Conservation (phyloP, 2,329 filamentous ascomycete species). For the Xylariales sp. region DNA sequence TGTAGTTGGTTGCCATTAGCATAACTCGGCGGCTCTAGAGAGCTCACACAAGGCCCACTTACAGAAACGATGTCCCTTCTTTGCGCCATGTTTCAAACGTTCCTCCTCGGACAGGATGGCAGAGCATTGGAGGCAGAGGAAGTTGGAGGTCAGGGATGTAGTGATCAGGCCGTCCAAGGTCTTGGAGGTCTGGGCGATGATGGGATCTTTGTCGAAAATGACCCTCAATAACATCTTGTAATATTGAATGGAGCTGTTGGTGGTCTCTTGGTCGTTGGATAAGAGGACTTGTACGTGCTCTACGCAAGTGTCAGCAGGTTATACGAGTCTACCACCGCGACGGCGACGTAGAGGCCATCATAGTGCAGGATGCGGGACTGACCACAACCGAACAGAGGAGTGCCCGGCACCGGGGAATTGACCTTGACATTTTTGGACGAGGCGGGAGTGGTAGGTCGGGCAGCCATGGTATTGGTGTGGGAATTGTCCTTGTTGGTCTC, state of each 20-base stretch:
- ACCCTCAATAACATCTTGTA: constrained; percentile 78
- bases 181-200: constrained; percentile 74
- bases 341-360: too few species aligned
- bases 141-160: constrained; percentile 74
- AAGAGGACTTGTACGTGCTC: constrained; percentile 79
- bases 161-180: constrained; percentile 65
- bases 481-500: not conserved
- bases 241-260: constrained; percentile 75
- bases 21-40: constrained; percentile 41
- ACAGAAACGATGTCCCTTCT: constrained; percentile 81
- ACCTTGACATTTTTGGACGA: constrained; percentile 66
- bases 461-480: constrained; percentile 43
- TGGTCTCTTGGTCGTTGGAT: constrained; percentile 69
- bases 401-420: constrained; percentile 68
- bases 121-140: constrained; percentile 79
- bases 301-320: constrained; percentile 50
- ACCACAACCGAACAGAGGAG: constrained; percentile 74
- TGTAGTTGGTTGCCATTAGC: constrained; percentile 49
- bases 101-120: constrained; percentile 75
- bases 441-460: constrained; percentile 49
- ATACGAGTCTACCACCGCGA: constrained; percentile 6
- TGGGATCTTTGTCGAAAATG: constrained; percentile 74
- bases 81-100: constrained; percentile 72
- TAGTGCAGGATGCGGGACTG: constrained; percentile 47
- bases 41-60: constrained; percentile 35